Evolutionary conservation across 2,329 filamentous ascomycete species (phyloP), one percentile per base, ranked within the genome.

Genomic region (Exophiala phaeomuriformis): DNA sequence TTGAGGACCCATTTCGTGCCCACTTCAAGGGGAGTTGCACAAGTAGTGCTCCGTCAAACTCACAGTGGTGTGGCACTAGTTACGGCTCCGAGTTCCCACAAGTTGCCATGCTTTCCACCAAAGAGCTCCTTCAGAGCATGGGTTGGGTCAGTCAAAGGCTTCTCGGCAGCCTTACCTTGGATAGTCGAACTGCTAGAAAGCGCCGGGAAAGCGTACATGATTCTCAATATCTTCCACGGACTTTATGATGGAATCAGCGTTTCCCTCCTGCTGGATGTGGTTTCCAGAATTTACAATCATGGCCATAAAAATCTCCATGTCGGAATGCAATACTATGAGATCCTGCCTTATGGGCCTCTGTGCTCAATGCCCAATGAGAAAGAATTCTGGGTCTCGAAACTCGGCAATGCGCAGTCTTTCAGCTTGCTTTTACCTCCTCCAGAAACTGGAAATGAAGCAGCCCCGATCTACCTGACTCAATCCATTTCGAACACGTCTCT

Each of bases 231-330:
- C 0, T 95, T 95, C 69, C 90, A 96, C 66, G 89, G 80, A 0
- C 68, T 95, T 0, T 96, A 96, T 62, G 90, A 96, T 68, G 90
- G 89, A 1, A 85, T 80, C 59, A 91, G 89, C 56, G 77, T 95
- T 37, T 76, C 78, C 1, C 67, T 88, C 28, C 75, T 95, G 37
- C 75, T 95, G 19, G 66, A 78, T 2, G 69, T 76, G 19, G 73
- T 94, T 2, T 69, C 72, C 30, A 63, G 71, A 2, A 70, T 75
- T 3, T 88, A 88, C 62, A 9, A 53, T 9, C 19, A 43, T 8
- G 36, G 50, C 28, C 32, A 40, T 8, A 41, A 56, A 19, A 30
- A 10, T 3, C 4, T 44, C 3, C 28, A 37, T 19, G 5, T 31
- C 9, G 32, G 42, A 10, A 47, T 53, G 10, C 45, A 55, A 29